A percentile compares a stretch with the other conserved stretches of the same genome.
Evolutionary conservation across 2,329 filamentous ascomycete genomes (phyloP).

Genomic region (Aspergillus sp.): DNA sequence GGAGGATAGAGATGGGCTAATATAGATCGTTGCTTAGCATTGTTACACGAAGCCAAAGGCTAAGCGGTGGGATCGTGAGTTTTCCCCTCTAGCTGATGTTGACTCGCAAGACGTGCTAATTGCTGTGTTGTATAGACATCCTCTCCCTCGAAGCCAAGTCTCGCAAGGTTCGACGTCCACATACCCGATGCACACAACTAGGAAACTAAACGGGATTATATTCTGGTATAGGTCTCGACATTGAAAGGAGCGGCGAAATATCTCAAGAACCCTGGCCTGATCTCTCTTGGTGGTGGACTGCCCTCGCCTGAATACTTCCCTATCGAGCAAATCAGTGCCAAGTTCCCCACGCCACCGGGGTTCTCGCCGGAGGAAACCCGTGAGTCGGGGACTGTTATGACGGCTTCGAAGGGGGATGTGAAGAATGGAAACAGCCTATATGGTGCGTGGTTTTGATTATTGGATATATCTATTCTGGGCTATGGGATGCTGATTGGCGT

Average conservation of each 20-base stretch:
- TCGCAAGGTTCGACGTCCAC: slow-evolving; percentile 29
- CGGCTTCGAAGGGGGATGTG: slow-evolving; percentile 78
- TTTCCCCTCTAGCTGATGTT: not conserved
- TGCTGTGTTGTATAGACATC: slow-evolving; percentile 33
- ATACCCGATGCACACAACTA: not conserved
- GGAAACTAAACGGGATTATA: not conserved
- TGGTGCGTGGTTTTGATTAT: slow-evolving; percentile 21
- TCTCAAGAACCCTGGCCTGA: slow-evolving; percentile 71
- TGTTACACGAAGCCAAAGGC: slow-evolving; percentile 62
- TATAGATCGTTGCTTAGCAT: slow-evolving; percentile 21
- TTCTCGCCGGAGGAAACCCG: slow-evolving; percentile 65
- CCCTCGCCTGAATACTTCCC: slow-evolving; percentile 89
- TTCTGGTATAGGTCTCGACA: slow-evolving; percentile 52
- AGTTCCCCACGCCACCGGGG: slow-evolving; percentile 60
- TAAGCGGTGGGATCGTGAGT: slow-evolving; percentile 77
- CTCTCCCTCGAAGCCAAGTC: slow-evolving; percentile 57
- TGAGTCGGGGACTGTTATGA: slow-evolving; percentile 54
- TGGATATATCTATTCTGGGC: not conserved
- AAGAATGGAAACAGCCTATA: slow-evolving; percentile 54
- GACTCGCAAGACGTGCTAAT: not conserved
- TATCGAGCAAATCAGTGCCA: slow-evolving; percentile 70
- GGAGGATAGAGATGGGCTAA: not conserved
- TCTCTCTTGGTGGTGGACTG: slow-evolving; percentile 87
- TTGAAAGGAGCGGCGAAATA: slow-evolving; percentile 76
- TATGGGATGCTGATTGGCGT: slow-evolving; percentile 5